These are phyloP conservation scores for Epichloe brachyelytri DNA, from an alignment of 2,329 filamentous ascomycete species.

Conservation along the genomic window DNA sequence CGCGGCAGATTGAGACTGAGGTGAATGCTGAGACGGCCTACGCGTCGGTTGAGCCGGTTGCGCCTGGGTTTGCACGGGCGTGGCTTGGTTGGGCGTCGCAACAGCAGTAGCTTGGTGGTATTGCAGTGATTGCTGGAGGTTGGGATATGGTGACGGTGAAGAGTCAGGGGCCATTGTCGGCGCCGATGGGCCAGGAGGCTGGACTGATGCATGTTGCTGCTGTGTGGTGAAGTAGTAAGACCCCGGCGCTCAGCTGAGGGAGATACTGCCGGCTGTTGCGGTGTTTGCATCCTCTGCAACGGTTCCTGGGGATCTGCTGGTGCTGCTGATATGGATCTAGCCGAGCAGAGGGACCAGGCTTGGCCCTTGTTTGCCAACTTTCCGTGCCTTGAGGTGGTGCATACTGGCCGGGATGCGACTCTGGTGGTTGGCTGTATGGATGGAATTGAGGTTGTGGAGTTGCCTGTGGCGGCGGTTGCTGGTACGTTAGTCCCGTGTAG, in stretches of 20 bases:
- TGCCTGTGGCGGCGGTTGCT: slow-evolving; percentile 15
- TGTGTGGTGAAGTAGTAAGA: slow-evolving; percentile 44
- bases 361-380: slow-evolving; percentile 34
- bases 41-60: slow-evolving; percentile 12
- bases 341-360: slow-evolving; percentile 25
- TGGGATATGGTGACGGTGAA: slow-evolving; percentile 38
- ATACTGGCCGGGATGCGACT: slow-evolving; percentile 29
- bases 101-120: slow-evolving; percentile 32
- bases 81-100: slow-evolving; percentile 20
- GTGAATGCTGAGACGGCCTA: slow-evolving; percentile 15
- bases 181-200: slow-evolving; percentile 23
- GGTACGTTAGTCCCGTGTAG: slow-evolving; percentile 54
- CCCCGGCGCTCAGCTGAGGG: slow-evolving; percentile 35
- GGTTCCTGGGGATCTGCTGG: slow-evolving; percentile 15
- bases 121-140: slow-evolving; percentile 33
- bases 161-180: slow-evolving; percentile 28
- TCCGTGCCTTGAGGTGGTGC: slow-evolving; percentile 33
- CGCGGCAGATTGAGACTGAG: slow-evolving; percentile 15
- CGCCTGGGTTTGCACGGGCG: slow-evolving; percentile 16
- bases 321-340: slow-evolving; percentile 16
- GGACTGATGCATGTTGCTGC: slow-evolving; percentile 12
- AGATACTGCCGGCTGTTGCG: slow-evolving; percentile 16
- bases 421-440: slow-evolving; percentile 28
- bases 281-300: slow-evolving; percentile 15
- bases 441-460: slow-evolving; percentile 30